Percentiles rank a stretch among this genome's conserved stretches.
These are phyloP conservation scores for Bathelium albidoporum DNA, from an alignment of 495 filamentous ascomycete species.

Conservation along the genomic window DNA sequence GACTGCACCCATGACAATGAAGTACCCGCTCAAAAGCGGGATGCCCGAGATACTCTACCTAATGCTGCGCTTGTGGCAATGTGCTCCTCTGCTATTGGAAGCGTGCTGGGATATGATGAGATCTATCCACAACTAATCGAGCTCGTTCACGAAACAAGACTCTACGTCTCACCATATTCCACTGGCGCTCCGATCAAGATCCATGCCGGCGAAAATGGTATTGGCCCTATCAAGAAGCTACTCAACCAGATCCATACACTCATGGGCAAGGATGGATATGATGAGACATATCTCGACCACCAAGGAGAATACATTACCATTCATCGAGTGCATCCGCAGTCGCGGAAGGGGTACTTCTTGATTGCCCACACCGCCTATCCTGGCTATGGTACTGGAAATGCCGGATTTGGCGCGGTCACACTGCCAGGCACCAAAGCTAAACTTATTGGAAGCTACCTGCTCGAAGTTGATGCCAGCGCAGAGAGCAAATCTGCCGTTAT, in stretches of 20 bases:
- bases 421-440: slow-evolving; percentile 66
- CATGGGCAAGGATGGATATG: slow-evolving; percentile 90
- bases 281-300: slow-evolving; percentile 94
- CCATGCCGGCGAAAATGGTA: slow-evolving; percentile 56
- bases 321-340: slow-evolving; percentile 83
- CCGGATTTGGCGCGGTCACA: slow-evolving; percentile 61
- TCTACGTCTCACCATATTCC: slow-evolving; percentile 60
- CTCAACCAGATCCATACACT: slow-evolving; percentile 84
- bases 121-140: slow-evolving; percentile 87
- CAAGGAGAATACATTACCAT: slow-evolving; percentile 93
- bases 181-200: slow-evolving; percentile 51
- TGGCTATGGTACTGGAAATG: slow-evolving; percentile 71
- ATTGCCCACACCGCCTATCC: slow-evolving; percentile 93
- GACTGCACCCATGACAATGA: slow-evolving; percentile 99
- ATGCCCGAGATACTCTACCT: slow-evolving; percentile 88
- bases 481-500: slow-evolving; percentile 52
- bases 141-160: slow-evolving; percentile 74
- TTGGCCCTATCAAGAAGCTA: slow-evolving; percentile 79
- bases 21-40: slow-evolving; percentile 87
- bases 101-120: slow-evolving; percentile 98
- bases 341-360: slow-evolving; percentile 83
- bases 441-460: slow-evolving; percentile 74
- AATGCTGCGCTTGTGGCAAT: slow-evolving; percentile 90
- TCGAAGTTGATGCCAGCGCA: slow-evolving; percentile 67
- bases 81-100: slow-evolving; percentile 88